phyloP scores from a whole-genome alignment of 2,329 filamentous ascomycete species.

The Cladorrhinum sp. region DNA sequence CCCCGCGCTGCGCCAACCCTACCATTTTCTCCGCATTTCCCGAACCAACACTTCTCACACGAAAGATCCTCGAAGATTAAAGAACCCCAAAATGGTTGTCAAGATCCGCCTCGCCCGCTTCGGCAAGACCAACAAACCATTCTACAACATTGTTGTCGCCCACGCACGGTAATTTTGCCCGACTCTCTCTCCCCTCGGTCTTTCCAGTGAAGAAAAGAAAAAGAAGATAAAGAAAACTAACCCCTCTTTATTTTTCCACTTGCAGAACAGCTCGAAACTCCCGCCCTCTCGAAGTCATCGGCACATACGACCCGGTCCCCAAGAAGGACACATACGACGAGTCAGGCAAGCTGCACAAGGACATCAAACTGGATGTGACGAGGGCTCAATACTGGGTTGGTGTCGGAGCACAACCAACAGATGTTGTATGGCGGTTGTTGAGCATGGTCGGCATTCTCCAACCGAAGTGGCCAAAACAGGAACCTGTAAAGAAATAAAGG shows the following conservation, averaged over 20 bases:
- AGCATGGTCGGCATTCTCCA: constrained; percentile 42
- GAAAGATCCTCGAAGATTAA: neutral
- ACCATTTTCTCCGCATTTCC: neutral
- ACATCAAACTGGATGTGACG: constrained; percentile 78
- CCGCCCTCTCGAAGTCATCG: constrained; percentile 89
- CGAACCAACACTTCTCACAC: too few relatives aligned
- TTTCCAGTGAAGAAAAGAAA: too few relatives aligned
- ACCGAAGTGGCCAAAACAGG: constrained; percentile 32
- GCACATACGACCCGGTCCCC: constrained; percentile 68
- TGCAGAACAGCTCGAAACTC: constrained; percentile 78
- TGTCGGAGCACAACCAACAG: constrained; percentile 90
- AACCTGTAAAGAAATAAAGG: neutral
- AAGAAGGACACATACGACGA: constrained; percentile 58
- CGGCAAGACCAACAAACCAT: constrained; percentile 79
- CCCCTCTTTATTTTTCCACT: neutral
- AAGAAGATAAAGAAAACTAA: too few relatives aligned
- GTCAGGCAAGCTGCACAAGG: constrained; percentile 76
- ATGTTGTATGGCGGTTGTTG: constrained; percentile 82
- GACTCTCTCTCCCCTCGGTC: constrained; percentile 5
- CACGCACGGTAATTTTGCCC: constrained; percentile 70
- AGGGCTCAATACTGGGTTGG: constrained; percentile 94
- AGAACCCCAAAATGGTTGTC: constrained; percentile 76
- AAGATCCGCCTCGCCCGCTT: constrained; percentile 93
- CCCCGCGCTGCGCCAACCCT: neutral
- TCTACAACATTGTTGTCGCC: constrained; percentile 96